Base-by-base conservation (phyloP, 1,284 basidiomycete genomes). In the Cystobasidium slooffiae region DNA sequence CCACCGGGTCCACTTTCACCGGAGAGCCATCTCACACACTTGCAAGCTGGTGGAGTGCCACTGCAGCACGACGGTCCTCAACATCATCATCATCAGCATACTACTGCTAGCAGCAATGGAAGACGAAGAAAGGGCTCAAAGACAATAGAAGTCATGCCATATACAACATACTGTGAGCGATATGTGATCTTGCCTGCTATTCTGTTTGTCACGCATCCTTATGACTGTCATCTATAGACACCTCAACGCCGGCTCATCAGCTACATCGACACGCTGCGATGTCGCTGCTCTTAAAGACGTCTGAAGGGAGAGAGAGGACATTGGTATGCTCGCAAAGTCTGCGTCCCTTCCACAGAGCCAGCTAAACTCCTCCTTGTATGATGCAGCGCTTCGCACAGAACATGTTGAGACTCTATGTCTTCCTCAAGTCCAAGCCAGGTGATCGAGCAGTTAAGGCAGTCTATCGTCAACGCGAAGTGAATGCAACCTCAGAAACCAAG, bases 391-490 rank as follows among this genome's bases (percentile, higher is more conserved):
- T 72, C 39, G n/a, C 74, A 22, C 75, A 76, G 61, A 59, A 76
- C 75, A 64, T 66, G 43, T 41, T 76, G 14, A 62, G 75, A n/a
- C 66, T 76, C 46, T 76, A 76, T 65, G 59, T 75, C 12, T 72
- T 59, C n/a, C 43, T 75, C 66, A 61, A 49, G 43, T 22, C 43
- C 31, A 63, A 47, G 61, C 44, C 43, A 4, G 31, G 51, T 18
- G 20, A 46, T 44, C 53, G 39, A 43, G 4, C 20, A 8, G 16
- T 55, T 58, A n/a, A n/a, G 43, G 41, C 47, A 37, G 39, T 37
- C 6, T 39, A 22, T n/a, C 37, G 61, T n/a, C 20, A 46, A 20
- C 10, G 16, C 16, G 18, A 51, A 6, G 20, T 20, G 20, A 20
- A 61, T 44, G 37, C 39, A 43, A 9, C 37, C 7, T n/a, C 68